Evolutionary conservation across 2,329 filamentous ascomycete species (phyloP).

Genomic region (Thelonectria blattea): DNA sequence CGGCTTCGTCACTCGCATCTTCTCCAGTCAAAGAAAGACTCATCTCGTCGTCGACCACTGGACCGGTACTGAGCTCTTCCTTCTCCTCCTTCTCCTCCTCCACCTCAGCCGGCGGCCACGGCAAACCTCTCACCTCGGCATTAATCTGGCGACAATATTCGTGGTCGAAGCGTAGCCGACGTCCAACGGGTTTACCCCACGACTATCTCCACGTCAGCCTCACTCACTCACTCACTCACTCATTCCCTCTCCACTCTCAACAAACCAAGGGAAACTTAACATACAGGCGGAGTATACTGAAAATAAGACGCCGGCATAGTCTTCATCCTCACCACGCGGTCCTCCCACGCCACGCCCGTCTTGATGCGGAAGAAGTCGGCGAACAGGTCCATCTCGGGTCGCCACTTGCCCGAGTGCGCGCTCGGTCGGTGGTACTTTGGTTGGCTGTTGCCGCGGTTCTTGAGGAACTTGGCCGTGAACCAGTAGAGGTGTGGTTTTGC

Average conservation of each 20-base stretch:
- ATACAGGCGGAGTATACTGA: slow-evolving; percentile 55
- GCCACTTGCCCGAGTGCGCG: slow-evolving; percentile 47
- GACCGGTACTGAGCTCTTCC: neutral
- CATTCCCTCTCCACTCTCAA: neutral
- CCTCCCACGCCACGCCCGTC: slow-evolving; percentile 65
- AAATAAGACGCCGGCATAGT: slow-evolving; percentile 45
- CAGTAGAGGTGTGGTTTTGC: slow-evolving; percentile 65
- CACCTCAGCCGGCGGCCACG: slow-evolving; percentile 35
- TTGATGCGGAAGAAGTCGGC: slow-evolving; percentile 62
- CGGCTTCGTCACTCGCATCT: too few relatives aligned
- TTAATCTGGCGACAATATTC: slow-evolving; percentile 45
- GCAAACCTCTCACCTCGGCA: slow-evolving; percentile 38
- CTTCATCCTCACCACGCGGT: slow-evolving; percentile 50
- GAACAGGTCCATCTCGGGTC: slow-evolving; percentile 57
- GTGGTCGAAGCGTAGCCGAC: slow-evolving; percentile 41
- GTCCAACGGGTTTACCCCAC: slow-evolving; percentile 47
- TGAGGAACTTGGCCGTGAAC: slow-evolving; percentile 59
- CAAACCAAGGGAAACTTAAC: slow-evolving; percentile 25
- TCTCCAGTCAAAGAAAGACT: neutral
- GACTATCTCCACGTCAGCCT: slow-evolving; percentile 33
- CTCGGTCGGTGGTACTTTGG: slow-evolving; percentile 49
- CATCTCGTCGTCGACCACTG: slow-evolving; percentile 2
- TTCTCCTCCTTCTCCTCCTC: neutral
- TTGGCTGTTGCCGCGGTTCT: slow-evolving; percentile 46
- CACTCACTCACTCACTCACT: too few relatives aligned